phyloP scores from a whole-genome alignment of 805 yeast species.

The Metschnikowia colocasiae region DNA sequence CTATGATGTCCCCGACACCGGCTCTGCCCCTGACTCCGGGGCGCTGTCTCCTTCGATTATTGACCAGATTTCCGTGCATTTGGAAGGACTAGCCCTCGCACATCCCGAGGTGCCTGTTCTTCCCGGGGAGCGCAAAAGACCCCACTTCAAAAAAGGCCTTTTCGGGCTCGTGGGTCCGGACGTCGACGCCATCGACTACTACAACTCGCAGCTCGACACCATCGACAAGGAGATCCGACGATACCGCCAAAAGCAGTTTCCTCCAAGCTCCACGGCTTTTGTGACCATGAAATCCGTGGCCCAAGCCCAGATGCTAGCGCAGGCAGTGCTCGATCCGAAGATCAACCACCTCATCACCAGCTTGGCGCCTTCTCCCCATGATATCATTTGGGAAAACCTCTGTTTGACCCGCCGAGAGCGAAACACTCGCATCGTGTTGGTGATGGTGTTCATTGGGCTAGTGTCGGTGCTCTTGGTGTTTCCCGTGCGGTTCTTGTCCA shows the following conservation, averaged over 20 bases:
- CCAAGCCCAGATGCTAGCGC: constrained; percentile 94
- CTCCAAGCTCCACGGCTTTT: constrained; percentile 88
- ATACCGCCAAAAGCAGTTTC: constrained; percentile 65
- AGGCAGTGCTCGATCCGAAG: constrained; percentile 87
- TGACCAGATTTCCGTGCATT: constrained; percentile 27
- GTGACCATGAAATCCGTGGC: constrained; percentile 94
- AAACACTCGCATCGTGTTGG: constrained; percentile 55
- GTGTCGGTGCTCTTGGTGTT: constrained; percentile 69
- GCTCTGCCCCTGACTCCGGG: not conserved
- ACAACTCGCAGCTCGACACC: constrained; percentile 61
- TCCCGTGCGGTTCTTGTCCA: constrained; percentile 83
- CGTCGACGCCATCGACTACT: constrained; percentile 80
- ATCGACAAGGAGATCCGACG: constrained; percentile 66
- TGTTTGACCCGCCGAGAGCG: constrained; percentile 77
- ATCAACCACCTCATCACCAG: constrained; percentile 77
- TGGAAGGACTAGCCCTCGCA: constrained; percentile 12
- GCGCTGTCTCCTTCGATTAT: constrained; percentile 15
- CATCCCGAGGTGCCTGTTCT: constrained; percentile 22
- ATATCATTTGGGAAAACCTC: constrained; percentile 87
- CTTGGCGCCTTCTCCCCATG: constrained; percentile 95
- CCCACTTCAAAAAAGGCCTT: constrained; percentile 56
- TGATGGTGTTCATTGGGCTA: constrained; percentile 64
- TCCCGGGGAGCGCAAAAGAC: constrained; percentile 44
- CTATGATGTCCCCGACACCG: not conserved
- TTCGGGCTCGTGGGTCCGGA: constrained; percentile 61